Evolutionary conservation across 2,329 filamentous ascomycete genomes (phyloP).

Genomic region (Aspergillus sp.): DNA sequence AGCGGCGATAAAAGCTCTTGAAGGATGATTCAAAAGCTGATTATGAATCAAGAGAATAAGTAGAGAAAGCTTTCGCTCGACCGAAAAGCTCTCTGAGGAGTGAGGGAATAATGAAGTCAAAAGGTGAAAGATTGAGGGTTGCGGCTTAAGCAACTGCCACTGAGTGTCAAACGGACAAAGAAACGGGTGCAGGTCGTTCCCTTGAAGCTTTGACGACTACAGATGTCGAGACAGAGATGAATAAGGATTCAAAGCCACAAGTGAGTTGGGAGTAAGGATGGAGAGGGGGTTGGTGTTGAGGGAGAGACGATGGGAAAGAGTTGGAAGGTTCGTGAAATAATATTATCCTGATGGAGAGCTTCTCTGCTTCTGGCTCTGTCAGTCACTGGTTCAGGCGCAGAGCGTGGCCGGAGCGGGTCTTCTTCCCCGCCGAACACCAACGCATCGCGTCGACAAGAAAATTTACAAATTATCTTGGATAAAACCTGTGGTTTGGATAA

Average conservation of each 20-base stretch:
- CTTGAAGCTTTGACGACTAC: constrained; percentile 19
- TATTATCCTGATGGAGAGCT: background rate
- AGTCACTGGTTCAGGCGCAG: no score
- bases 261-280: background rate
- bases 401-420: constrained; percentile 13
- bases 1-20: constrained; percentile 2
- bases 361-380: no score
- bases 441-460: background rate
- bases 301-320: constrained; percentile 7
- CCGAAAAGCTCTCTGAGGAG: background rate
- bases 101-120: constrained; percentile 3
- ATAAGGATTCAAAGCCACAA: background rate
- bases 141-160: constrained; percentile 12
- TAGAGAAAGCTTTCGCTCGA: background rate
- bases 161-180: constrained; percentile 23
- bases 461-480: no score
- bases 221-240: background rate
- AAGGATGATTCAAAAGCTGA: background rate
- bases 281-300: background rate
- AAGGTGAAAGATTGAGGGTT: constrained; percentile 10
- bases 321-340: constrained; percentile 17
- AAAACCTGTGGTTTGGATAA: no score
- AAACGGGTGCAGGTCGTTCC: constrained; percentile 41
- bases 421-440: constrained; percentile 14
- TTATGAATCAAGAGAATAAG: background rate